These are phyloP conservation scores for Scenedesmus sp. DNA, from an alignment of 163 green algal species.

Conservation along the genomic window DNA sequence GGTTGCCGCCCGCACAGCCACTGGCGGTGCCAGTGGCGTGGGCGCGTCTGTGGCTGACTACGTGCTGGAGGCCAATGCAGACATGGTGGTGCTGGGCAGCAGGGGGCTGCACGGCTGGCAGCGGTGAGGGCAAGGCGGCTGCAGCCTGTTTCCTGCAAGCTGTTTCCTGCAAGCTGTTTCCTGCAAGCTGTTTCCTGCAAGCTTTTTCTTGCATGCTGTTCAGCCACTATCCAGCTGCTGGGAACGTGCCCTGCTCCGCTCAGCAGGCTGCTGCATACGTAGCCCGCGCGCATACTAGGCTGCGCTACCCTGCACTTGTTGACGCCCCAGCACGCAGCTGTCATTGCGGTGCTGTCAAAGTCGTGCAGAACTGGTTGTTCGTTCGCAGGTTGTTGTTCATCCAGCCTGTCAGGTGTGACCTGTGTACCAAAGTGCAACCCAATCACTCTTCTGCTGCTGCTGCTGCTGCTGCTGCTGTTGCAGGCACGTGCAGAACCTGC, in stretches of 20 bases:
- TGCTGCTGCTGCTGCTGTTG: neutral
- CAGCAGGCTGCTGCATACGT: neutral
- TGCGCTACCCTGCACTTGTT: neutral
- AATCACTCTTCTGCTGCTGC: no score
- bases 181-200: neutral
- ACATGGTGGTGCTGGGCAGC: conserved; percentile 49
- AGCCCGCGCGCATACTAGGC: neutral
- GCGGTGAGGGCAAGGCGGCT: neutral
- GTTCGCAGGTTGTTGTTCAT: no score
- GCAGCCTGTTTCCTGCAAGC: neutral
- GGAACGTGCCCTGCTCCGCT: neutral
- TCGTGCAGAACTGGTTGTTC: no score
- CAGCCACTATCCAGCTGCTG: neutral
- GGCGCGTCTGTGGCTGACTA: conserved; percentile 42
- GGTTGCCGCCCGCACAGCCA: conserved; percentile 12
- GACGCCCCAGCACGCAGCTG: neutral
- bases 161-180: neutral
- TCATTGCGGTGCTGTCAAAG: neutral
- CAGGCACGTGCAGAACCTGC: conserved; percentile 39
- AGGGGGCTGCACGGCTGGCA: conserved; percentile 49
- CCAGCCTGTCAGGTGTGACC: neutral
- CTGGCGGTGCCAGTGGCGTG: conserved; percentile 39
- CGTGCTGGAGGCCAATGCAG: conserved; percentile 2
- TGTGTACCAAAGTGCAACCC: neutral
- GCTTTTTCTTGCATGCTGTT: neutral